Evolutionary conservation across 2,329 filamentous ascomycete species (phyloP).

Genomic region (Dactylellina sp.): DNA sequence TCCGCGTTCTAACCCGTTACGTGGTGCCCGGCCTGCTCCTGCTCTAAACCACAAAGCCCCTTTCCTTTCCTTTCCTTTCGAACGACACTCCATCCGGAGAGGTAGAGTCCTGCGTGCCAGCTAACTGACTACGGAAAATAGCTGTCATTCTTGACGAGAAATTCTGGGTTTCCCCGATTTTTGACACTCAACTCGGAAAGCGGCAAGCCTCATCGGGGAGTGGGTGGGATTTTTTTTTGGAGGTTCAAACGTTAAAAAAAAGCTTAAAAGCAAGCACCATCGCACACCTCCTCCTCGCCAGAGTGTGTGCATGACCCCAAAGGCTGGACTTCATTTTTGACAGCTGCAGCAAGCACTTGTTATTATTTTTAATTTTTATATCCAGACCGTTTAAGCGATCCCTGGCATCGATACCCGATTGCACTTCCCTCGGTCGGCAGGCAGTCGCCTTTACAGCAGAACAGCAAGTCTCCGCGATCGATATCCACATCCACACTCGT

Average conservation of each 20-base stretch:
- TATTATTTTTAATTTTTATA: neutral
- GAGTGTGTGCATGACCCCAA: too few species aligned
- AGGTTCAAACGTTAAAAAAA: conserved; percentile 23
- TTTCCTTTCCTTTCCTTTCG: conserved; percentile 11
- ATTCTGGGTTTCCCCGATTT: conserved; percentile 42
- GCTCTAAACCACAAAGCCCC: conserved; percentile 9
- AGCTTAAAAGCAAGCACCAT: conserved; percentile 41
- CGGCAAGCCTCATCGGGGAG: conserved; percentile 23
- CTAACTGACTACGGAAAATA: conserved; percentile 13
- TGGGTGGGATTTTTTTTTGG: conserved; percentile 1
- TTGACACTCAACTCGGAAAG: conserved; percentile 45
- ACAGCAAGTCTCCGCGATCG: conserved; percentile 12
- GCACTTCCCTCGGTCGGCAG: conserved; percentile 57
- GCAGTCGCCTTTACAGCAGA: conserved; percentile 7
- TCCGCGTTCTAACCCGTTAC: conserved; percentile 42
- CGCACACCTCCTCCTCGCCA: conserved; percentile 1
- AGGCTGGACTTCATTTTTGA: conserved; percentile 31
- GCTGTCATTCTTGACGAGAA: conserved; percentile 50
- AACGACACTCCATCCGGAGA: conserved; percentile 9
- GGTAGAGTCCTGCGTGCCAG: neutral
- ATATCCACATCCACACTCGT: conserved; percentile 26
- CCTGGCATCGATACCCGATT: conserved; percentile 30
- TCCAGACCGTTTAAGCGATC: neutral
- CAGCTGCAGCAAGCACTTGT: conserved; percentile 34
- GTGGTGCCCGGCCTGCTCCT: conserved; percentile 30